Percentiles rank a stretch among this genome's conserved stretches.
These are phyloP conservation scores for Choiromyces venosus DNA, from an alignment of 495 filamentous ascomycete species.

Conservation along the genomic window DNA sequence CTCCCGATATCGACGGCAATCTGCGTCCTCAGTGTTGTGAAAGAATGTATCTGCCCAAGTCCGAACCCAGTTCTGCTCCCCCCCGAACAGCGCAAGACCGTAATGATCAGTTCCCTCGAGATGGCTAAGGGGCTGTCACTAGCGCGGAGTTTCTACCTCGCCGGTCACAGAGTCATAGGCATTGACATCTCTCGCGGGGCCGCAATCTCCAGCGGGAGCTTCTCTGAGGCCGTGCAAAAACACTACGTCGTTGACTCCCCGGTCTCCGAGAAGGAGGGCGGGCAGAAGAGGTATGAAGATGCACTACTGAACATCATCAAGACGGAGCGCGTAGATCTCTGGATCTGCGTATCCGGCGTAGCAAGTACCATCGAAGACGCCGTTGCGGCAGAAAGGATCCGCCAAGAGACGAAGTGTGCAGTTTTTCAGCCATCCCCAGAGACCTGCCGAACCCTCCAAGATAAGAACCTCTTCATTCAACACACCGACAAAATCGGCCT, in stretches of 20 bases:
- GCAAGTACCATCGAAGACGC: slow-evolving; percentile 59
- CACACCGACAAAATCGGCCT: slow-evolving; percentile 52
- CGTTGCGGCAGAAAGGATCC: slow-evolving; percentile 57
- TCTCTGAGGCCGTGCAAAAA: slow-evolving; percentile 47
- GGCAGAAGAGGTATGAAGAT: slow-evolving; percentile 18
- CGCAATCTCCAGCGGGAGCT: slow-evolving; percentile 45
- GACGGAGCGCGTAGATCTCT: slow-evolving; percentile 61
- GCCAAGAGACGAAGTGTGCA: slow-evolving; percentile 54
- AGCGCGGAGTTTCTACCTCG: slow-evolving; percentile 60
- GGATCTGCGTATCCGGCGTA: slow-evolving; percentile 65
- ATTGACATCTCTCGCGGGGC: slow-evolving; percentile 56
- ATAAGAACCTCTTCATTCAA: slow-evolving; percentile 56
- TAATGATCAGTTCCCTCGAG: slow-evolving; percentile 67
- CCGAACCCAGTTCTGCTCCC: slow-evolving; percentile 6
- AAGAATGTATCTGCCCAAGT: slow-evolving; percentile 29
- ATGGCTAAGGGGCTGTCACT: slow-evolving; percentile 63
- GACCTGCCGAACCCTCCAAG: slow-evolving; percentile 47
- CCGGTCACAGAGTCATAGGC: slow-evolving; percentile 67
- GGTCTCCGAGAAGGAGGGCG: slow-evolving; percentile 21
- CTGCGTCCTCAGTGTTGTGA: slow-evolving; percentile 46
- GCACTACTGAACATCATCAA: slow-evolving; percentile 55
- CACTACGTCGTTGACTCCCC: slow-evolving; percentile 53
- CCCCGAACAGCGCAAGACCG: slow-evolving; percentile 45
- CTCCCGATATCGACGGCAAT: slow-evolving; percentile 54
- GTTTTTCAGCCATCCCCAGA: slow-evolving; percentile 55